These are phyloP conservation scores for Pseudogymnoascus sp. DNA, from an alignment of 2,329 filamentous ascomycete genomes.

Conservation along the genomic window DNA sequence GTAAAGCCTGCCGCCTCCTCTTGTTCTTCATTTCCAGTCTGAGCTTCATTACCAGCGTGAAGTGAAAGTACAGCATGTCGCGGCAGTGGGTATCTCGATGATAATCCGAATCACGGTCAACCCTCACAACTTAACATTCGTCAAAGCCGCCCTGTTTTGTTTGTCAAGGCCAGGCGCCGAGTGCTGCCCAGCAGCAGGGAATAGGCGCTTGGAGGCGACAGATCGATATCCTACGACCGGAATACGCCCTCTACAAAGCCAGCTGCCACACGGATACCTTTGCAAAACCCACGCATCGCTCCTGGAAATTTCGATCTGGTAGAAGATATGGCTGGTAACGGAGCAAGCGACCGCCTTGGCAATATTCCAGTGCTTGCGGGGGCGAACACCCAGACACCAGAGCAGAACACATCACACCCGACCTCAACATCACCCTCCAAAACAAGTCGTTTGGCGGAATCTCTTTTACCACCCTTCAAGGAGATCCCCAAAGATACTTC, in stretches of 20 bases:
- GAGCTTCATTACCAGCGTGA: not conserved
- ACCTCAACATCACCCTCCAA: not conserved
- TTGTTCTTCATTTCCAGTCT: not conserved
- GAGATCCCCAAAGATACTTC: constrained; percentile 1
- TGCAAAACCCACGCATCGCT: not conserved
- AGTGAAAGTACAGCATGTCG: constrained; percentile 1
- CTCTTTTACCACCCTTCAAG: not conserved
- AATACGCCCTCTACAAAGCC: not conserved
- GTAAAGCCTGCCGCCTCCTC: not conserved
- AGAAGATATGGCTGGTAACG: not conserved
- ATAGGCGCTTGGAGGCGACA: not conserved
- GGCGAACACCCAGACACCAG: not conserved
- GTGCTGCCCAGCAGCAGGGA: not conserved
- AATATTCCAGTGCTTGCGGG: not conserved
- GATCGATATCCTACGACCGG: not conserved
- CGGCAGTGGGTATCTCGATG: not conserved
- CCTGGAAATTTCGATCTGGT: not conserved
- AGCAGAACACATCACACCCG: not conserved
- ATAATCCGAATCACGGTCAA: constrained; percentile 1
- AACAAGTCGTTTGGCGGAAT: not conserved
- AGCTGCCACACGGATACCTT: not conserved
- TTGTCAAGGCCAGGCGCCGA: not conserved
- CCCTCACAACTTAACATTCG: not conserved
- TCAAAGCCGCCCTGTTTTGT: not conserved
- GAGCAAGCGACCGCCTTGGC: not conserved